Base-by-base conservation (phyloP, 371 early-diverging fungal genomes). In the Circinella umbellata region DNA sequence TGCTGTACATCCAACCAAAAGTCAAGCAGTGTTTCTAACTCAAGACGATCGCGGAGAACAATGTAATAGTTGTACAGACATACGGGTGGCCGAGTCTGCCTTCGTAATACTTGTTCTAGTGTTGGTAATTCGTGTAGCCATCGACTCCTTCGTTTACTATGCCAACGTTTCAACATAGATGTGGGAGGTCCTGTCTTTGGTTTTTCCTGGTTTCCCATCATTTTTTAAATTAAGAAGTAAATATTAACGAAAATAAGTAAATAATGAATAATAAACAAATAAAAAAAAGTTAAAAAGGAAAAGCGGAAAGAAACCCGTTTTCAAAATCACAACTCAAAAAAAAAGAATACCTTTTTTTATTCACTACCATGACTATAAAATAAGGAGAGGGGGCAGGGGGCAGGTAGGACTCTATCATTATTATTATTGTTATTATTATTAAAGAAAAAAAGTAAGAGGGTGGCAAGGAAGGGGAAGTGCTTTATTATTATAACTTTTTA, bases 1-100 rank as follows among this genome's bases (percentile, higher is more conserved):
- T 87, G 88, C 17, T 84, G 80, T 36, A 91, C 86, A 77, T 91
- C 91, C 37, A 91, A 67, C 87, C 89, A 91, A 68, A 91, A 91
- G 75, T 91, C 91, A 17, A 91, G 71, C 47, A 88, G 71, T 42
- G 79, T 83, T 27, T 84, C 86, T 7, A 85, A 67, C 17, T 76
- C 78, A 36, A 88, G 74, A 53, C 81, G 67, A 61, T 91, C 90
- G 55, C 89, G 80, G 75, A 91, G 76, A 37, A 86, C 86, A 20
- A 91, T 79, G 62, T 91, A 91, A 64, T 85, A 90, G 64, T 90
- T 89, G 70, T 86, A 91, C 17, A 91, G 73, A 66, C 90, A 91
- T 2, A 91, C 86, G 1, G 91, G 91, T 37, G 91, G 91, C 34
- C 79, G 80, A 13, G 85, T 89, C 66, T 87, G 85, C 34, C 91